These are phyloP conservation scores for Saturnispora besseyi DNA, from an alignment of 805 yeast genomes.

Conservation along the genomic window DNA sequence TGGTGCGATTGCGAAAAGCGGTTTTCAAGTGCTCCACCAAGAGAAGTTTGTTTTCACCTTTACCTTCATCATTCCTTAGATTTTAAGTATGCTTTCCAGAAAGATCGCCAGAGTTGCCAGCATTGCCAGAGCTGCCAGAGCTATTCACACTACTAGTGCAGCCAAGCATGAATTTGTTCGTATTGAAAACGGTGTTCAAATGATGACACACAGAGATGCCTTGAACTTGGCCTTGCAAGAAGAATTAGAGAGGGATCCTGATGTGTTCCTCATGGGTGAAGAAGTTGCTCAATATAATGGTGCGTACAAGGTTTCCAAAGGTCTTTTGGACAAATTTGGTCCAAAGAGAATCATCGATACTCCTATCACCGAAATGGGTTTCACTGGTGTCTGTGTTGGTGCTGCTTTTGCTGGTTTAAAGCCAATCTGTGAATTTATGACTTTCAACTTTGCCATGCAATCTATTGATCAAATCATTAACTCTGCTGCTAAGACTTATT, in stretches of 20 bases:
- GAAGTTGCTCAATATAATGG: slow-evolving; percentile 99
- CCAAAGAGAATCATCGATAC: slow-evolving; percentile 90
- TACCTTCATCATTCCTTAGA: background rate
- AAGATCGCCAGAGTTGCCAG: background rate
- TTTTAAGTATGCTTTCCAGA: background rate
- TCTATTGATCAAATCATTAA: slow-evolving; percentile 97
- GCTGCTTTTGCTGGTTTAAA: slow-evolving; percentile 93
- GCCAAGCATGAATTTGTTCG: slow-evolving; percentile 10
- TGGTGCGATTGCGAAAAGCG: slow-evolving; percentile 1
- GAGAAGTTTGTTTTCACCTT: background rate
- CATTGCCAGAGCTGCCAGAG: background rate
- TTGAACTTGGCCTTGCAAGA: slow-evolving; percentile 91
- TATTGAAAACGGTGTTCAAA: slow-evolving; percentile 21
- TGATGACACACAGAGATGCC: slow-evolving; percentile 94
- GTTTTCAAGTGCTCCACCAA: background rate
- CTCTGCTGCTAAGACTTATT: slow-evolving; percentile 97
- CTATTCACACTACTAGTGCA: slow-evolving; percentile 3
- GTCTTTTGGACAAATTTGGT: slow-evolving; percentile 90
- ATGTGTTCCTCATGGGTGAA: slow-evolving; percentile 94
- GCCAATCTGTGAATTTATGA: slow-evolving; percentile 98
- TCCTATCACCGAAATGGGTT: slow-evolving; percentile 99
- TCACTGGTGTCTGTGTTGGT: slow-evolving; percentile 91
- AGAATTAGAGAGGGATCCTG: slow-evolving; percentile 92
- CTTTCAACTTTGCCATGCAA: slow-evolving; percentile 99
- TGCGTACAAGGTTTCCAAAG: slow-evolving; percentile 96